Evolutionary conservation across 2,329 filamentous ascomycete species (phyloP).

Genomic region (Penicillium sp.): DNA sequence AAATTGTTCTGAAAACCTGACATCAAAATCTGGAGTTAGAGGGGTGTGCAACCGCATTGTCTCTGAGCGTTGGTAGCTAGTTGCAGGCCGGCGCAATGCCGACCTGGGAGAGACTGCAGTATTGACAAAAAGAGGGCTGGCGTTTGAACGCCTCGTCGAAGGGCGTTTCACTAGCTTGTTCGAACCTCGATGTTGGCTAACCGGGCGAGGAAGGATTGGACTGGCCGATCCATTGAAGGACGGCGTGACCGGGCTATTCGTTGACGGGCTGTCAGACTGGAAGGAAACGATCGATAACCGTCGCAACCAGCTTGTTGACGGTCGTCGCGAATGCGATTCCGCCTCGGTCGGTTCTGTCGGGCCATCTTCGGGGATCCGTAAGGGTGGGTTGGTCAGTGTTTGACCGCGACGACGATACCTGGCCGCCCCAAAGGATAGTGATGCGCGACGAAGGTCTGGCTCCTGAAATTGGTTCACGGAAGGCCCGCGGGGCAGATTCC

Average conservation of each 20-base stretch:
- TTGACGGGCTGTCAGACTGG: slow-evolving; percentile 51
- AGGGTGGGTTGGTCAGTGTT: slow-evolving; percentile 39
- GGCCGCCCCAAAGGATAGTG: slow-evolving; percentile 33
- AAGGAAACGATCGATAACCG: slow-evolving; percentile 59
- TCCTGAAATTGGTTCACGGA: slow-evolving; percentile 18
- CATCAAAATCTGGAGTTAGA: slow-evolving; percentile 32
- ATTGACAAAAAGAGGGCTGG: slow-evolving; percentile 38
- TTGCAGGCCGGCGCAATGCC: slow-evolving; percentile 62
- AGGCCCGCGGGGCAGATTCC: slow-evolving; percentile 16
- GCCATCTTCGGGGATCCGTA: slow-evolving; percentile 32
- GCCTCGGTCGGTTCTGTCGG: slow-evolving; percentile 11
- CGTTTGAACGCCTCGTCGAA: slow-evolving; percentile 56
- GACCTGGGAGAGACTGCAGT: slow-evolving; percentile 46
- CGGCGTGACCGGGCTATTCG: slow-evolving; percentile 56
- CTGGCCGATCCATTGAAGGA: slow-evolving; percentile 59
- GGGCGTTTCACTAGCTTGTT: slow-evolving; percentile 69
- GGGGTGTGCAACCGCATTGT: slow-evolving; percentile 53
- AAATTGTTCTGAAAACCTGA: slow-evolving; percentile 21
- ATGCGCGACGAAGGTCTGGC: slow-evolving; percentile 27
- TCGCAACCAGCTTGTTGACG: slow-evolving; percentile 60
- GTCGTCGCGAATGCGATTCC: slow-evolving; percentile 38
- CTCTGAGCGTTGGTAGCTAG: slow-evolving; percentile 65
- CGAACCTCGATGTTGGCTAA: slow-evolving; percentile 42
- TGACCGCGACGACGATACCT: slow-evolving; percentile 42
- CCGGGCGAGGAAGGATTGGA: slow-evolving; percentile 48